Base-by-base conservation (phyloP, 2,329 filamentous ascomycete genomes). In the Ambrosiella xylebori region DNA sequence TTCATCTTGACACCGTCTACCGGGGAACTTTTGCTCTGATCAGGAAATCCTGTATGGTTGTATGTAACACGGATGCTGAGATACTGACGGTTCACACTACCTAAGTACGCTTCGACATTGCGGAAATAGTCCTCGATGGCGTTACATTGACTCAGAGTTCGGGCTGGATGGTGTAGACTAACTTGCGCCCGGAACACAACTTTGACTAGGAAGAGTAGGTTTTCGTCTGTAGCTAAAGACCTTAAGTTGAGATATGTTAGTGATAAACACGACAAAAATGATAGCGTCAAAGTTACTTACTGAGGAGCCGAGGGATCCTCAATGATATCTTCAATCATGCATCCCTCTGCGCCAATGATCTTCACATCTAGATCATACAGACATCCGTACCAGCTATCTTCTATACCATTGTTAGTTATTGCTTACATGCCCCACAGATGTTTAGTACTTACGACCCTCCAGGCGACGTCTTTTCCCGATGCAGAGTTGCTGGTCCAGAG, bases 81-180 rank as follows among this genome's bases (percentile, higher is more conserved):
- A 62, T 79, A 82, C 39, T 74, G 71, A 13, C 71, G 71, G 17
- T 66, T 66, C 2, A 69, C 69, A 56, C 72, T 70, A 37, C 79
- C 78, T 2, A 84, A 73, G 58, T 81, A 74, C 37, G 70, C 68
- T 63, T 83, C 78, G 9, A 84, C 69, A 59, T 82, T 77, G 27
- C 77, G 73, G 13, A 84, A 79, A 38, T 83, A 68, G 45, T 77
- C 71, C 11, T 82, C 77, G 0, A 79, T 75, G 1, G 59, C 58
- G 36, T 58, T 53, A 36, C 52, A 52, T 37, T 40, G 45, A 8
- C 55, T 57, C 9, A 50, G 37, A 35, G 27, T 47, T 8, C 37
- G 44, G 13, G 35, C 39, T 2, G 40, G 27, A 40, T 40, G 37
- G 15, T 59, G 40, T 12, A 35, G 36, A 37, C 49, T 58, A 36